Evolutionary conservation across 179 eudicot species (phyloP).

Genomic region (Silene noctiflora): DNA sequence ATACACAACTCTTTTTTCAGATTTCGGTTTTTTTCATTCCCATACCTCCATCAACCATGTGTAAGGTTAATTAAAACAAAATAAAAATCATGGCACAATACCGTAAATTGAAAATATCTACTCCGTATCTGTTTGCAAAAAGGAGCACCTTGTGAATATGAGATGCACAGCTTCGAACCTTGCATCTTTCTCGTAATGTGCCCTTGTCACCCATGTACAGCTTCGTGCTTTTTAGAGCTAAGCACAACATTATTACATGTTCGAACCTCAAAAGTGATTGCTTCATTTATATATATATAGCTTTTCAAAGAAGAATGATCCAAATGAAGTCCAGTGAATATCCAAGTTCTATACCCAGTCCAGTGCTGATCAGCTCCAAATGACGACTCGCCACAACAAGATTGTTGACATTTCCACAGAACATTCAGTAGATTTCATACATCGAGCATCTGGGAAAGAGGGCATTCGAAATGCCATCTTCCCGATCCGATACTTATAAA

Average conservation of each 20-base stretch:
- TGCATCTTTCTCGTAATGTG: not conserved
- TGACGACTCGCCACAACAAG: not conserved
- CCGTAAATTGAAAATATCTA: too few species aligned
- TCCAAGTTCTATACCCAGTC: not conserved
- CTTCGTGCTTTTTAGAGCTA: not conserved
- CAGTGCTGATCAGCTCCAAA: not conserved
- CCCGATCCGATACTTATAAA: not conserved
- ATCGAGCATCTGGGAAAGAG: not conserved
- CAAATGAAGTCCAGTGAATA: not conserved
- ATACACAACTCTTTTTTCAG: too few species aligned
- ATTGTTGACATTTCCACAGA: not conserved
- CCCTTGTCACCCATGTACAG: not conserved
- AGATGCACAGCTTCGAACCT: not conserved
- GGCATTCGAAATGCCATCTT: not conserved
- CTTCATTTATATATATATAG: not conserved
- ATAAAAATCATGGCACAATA: too few species aligned
- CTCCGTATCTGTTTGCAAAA: not conserved
- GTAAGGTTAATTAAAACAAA: too few species aligned
- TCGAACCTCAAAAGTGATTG: not conserved
- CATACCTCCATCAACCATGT: too few species aligned
- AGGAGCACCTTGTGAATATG: not conserved
- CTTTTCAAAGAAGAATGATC: not conserved
- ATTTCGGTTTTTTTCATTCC: too few species aligned
- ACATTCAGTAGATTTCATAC: not conserved
- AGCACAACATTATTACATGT: not conserved